Evolutionary conservation across 305 asterid genomes (phyloP).

Genomic region (Fraxinus greggii): DNA sequence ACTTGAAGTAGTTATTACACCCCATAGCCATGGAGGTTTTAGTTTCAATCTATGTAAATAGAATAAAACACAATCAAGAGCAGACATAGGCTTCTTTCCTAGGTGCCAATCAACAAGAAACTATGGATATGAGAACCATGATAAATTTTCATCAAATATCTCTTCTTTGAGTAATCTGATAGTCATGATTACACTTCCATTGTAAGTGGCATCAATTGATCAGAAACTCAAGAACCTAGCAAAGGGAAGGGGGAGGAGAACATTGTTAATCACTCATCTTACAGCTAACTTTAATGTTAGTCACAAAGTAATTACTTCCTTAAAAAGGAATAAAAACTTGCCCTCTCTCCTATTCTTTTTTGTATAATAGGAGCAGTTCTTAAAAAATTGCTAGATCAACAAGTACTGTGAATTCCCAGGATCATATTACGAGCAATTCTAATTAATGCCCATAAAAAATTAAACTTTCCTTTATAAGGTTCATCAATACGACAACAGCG

Average conservation of each 20-base stretch:
- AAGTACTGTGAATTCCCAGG: too few species aligned
- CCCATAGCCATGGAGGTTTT: constrained; percentile 87
- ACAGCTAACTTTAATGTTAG: background rate
- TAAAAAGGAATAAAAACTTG: too few species aligned
- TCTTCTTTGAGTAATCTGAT: background rate
- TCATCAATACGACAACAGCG: background rate
- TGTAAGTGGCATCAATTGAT: background rate
- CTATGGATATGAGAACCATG: background rate
- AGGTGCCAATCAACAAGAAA: background rate
- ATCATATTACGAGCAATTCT: background rate
- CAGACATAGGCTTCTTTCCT: background rate
- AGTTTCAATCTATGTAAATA: constrained; percentile 73
- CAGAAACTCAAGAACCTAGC: background rate
- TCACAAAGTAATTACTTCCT: too few species aligned
- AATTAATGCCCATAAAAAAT: background rate
- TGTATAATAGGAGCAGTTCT: too few species aligned
- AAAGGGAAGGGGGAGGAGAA: background rate
- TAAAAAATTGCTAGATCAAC: too few species aligned
- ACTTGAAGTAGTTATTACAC: constrained; percentile 43
- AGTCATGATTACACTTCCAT: background rate
- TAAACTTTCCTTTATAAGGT: background rate
- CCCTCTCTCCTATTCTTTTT: too few species aligned
- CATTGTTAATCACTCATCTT: background rate
- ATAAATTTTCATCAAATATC: background rate
- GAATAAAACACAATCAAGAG: background rate